These are phyloP conservation scores for Mycena venus DNA, from an alignment of 768 basidiomycete species.

Conservation along the genomic window DNA sequence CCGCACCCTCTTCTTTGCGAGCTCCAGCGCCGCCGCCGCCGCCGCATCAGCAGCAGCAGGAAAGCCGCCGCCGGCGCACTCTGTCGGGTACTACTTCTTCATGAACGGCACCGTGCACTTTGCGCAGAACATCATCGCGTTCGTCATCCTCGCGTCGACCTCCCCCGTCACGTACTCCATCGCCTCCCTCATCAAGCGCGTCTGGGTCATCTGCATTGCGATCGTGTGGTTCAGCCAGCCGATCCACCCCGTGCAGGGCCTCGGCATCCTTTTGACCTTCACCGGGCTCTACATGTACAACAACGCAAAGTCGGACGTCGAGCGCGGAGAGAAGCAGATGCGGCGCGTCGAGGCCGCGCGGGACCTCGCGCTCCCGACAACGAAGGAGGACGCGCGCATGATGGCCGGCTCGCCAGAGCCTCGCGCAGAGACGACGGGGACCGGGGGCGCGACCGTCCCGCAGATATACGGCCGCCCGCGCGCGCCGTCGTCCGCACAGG, in stretches of 20 bases:
- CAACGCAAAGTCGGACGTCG: conserved; percentile 92
- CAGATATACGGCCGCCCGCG: conserved; percentile 51
- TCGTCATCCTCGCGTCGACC: conserved; percentile 94
- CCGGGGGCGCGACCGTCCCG: conserved; percentile 46
- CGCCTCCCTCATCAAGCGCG: conserved; percentile 97
- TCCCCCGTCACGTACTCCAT: conserved; percentile 99
- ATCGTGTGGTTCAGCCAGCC: conserved; percentile 96
- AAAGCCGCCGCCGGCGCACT: conserved; percentile 67
- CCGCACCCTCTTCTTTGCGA: conserved; percentile 66
- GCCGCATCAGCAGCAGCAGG: conserved; percentile 38
- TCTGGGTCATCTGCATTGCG: conserved; percentile 97
- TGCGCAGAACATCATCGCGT: conserved; percentile 97
- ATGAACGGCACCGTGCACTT: conserved; percentile 98
- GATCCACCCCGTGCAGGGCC: conserved; percentile 85
- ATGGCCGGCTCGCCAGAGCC: conserved; percentile 56
- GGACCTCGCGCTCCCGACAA: conserved; percentile 77
- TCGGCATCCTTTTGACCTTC: conserved; percentile 94
- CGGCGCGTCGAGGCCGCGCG: conserved; percentile 80
- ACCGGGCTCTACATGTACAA: conserved; percentile 97
- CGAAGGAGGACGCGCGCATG: conserved; percentile 70
- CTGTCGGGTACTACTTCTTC: conserved; percentile 86
- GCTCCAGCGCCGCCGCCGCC: conserved; percentile 19
- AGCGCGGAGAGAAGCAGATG: conserved; percentile 92
- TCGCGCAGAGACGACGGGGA: conserved; percentile 50
- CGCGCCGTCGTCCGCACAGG: conserved; percentile 44